Percentiles rank a stretch among this genome's conserved stretches.
These are phyloP conservation scores for Neurospora sublineolata DNA, from an alignment of 495 filamentous ascomycete genomes.

Conservation along the genomic window DNA sequence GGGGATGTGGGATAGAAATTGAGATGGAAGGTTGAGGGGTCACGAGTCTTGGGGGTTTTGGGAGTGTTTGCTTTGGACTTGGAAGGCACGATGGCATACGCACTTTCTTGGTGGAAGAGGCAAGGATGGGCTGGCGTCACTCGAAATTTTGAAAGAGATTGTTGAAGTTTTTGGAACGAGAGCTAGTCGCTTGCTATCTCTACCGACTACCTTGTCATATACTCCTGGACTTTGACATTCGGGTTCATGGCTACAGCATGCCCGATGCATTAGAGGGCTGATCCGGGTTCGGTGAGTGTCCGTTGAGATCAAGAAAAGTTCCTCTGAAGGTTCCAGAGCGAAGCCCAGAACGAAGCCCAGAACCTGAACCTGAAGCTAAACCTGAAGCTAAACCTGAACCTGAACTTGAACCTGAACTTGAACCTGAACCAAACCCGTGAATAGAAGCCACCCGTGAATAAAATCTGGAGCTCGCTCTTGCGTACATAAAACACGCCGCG, in stretches of 20 bases:
- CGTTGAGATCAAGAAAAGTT: not conserved
- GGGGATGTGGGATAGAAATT: not conserved
- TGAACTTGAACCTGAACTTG: not conserved
- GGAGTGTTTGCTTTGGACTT: not conserved
- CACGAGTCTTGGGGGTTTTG: not conserved
- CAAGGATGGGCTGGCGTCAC: not conserved
- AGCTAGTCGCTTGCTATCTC: not conserved
- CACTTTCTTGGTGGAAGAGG: not conserved
- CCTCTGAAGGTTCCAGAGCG: not conserved
- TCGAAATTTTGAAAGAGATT: not conserved
- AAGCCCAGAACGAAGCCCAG: not conserved
- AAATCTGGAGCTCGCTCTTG: not conserved
- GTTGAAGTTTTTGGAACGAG: not conserved
- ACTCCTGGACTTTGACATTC: not conserved
- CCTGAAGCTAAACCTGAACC: not conserved
- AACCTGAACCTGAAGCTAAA: not conserved
- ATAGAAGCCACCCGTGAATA: not conserved
- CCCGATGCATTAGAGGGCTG: not conserved
- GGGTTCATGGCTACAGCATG: not conserved
- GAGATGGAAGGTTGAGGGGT: not conserved
- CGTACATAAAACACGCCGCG: not conserved
- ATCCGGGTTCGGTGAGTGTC: not conserved
- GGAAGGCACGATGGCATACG: not conserved
- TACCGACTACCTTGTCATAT: not conserved
- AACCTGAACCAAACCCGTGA: not conserved